Evolutionary conservation across 2,329 filamentous ascomycete species (phyloP), one percentile per base, ranked within the genome.

Genomic region (Rutstroemia sp.): DNA sequence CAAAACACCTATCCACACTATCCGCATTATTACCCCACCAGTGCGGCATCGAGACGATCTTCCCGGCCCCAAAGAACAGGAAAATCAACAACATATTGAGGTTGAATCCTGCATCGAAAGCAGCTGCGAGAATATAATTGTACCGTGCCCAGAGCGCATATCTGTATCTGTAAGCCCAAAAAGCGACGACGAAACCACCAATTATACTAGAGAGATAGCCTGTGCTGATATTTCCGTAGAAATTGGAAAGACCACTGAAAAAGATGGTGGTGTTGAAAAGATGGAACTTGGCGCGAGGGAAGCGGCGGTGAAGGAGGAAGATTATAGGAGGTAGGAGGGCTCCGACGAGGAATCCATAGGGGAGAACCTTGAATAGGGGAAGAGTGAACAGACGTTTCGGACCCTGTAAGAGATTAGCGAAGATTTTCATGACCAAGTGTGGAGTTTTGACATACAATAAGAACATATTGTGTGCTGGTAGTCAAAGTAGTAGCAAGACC

Each of bases 241-340:
- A 85, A 42, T 72, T 72, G 0, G 79, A 71, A 57, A 81, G 69
- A 4, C 75, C 74, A 2, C 76, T 77, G 66, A 80, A 83, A 71
- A 85, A 85, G 53, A 85, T 85, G 4, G 80, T 84, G 19, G 78
- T 76, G 63, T 85, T 85, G 75, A 76, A 81, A 18, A 84, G 73
- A 30, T 80, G 76, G 62, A 81, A 65, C 52, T 67, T 79, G 14
- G 74, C 72, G 2, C 71, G 71, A 0, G 81, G 81, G 62, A 83
- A 82, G 16, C 70, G 63, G 5, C 74, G 73, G 63, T 84, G 78
- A 8, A 83, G 72, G 0, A 71, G 58, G 62, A 75, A 84, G 19
- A 84, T 68, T 5, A 78, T 21, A 2, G 75, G 49, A 0, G 79
- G 79, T 0, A 71, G 69, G 10, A 69, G 53, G 2, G 75, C 76